Conservation (phyloP, 441 rosid species). For the Pelargonium cotyledonis region DNA sequence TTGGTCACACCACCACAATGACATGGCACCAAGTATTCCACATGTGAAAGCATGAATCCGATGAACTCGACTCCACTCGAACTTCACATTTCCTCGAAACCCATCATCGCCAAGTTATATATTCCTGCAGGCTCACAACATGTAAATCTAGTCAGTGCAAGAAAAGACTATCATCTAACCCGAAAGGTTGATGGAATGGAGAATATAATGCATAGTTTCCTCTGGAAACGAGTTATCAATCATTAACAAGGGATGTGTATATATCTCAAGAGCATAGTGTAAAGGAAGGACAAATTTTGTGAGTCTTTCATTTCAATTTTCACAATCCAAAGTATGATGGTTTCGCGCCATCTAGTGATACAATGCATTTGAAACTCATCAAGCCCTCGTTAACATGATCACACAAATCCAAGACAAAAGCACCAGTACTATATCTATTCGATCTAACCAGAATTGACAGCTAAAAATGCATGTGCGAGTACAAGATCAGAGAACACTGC, state of each 20-base stretch:
- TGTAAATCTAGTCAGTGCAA: too few relatives aligned
- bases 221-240: too few relatives aligned
- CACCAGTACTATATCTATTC: constrained; percentile 16
- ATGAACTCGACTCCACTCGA: not conserved
- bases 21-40: constrained; percentile 20
- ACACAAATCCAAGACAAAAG: constrained; percentile 15
- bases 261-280: not conserved
- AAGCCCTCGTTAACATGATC: constrained; percentile 10
- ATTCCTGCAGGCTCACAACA: too few relatives aligned
- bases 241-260: too few relatives aligned
- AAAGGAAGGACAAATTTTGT: not conserved
- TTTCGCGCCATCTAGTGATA: too few relatives aligned
- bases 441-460: constrained; percentile 10
- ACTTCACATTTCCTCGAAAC: not conserved
- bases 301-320: not conserved
- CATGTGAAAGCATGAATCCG: not conserved
- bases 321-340: not conserved
- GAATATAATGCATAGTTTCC: too few relatives aligned
- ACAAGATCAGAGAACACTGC: constrained; percentile 4
- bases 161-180: too few relatives aligned
- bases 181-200: too few relatives aligned
- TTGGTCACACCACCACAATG: constrained; percentile 27
- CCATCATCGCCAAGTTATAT: too few relatives aligned
- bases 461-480: not conserved
- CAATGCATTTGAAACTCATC: constrained; percentile 6